These are phyloP conservation scores for Piper longum DNA, from an alignment of 164 flowering plant genomes.

Conservation along the genomic window DNA sequence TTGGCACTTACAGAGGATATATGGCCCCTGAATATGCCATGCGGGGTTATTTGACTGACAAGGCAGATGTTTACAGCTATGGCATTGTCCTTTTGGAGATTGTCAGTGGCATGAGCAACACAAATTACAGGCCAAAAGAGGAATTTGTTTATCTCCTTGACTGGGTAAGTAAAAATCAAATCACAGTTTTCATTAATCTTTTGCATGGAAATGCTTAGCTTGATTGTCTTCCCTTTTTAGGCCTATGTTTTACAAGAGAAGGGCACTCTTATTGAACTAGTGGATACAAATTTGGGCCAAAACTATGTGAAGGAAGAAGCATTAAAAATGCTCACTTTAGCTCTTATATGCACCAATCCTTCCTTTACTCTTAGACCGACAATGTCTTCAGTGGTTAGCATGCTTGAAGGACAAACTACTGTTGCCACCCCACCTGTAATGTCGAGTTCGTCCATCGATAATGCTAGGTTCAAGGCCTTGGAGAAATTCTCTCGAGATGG, in stretches of 20 bases:
- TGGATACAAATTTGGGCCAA: constrained; percentile 8
- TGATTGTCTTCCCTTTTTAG: neutral
- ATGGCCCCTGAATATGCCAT: constrained; percentile 38
- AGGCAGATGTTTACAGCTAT: constrained; percentile 36
- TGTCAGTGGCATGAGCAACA: constrained; percentile 31
- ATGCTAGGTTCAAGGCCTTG: constrained; percentile 32
- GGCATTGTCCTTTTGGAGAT: constrained; percentile 32
- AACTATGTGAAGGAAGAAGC: constrained; percentile 13
- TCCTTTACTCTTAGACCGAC: constrained; percentile 16
- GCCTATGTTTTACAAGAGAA: constrained; percentile 16
- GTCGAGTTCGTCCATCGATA: constrained; percentile 4
- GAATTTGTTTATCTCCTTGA: constrained; percentile 30
- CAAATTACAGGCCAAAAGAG: constrained; percentile 19
- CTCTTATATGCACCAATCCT: constrained; percentile 18
- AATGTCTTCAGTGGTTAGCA: constrained; percentile 14
- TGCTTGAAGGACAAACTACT: constrained; percentile 18
- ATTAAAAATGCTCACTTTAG: constrained; percentile 9
- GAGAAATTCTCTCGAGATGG: constrained; percentile 15
- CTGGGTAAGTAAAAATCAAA: constrained; percentile 15
- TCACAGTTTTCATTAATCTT: neutral
- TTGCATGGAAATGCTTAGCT: neutral
- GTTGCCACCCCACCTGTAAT: constrained; percentile 10
- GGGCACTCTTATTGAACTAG: constrained; percentile 12
- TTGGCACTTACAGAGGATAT: constrained; percentile 19
- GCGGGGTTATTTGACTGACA: constrained; percentile 32